Base-by-base conservation (phyloP, 1,284 basidiomycete genomes). In the Melampsora allii-populina region DNA sequence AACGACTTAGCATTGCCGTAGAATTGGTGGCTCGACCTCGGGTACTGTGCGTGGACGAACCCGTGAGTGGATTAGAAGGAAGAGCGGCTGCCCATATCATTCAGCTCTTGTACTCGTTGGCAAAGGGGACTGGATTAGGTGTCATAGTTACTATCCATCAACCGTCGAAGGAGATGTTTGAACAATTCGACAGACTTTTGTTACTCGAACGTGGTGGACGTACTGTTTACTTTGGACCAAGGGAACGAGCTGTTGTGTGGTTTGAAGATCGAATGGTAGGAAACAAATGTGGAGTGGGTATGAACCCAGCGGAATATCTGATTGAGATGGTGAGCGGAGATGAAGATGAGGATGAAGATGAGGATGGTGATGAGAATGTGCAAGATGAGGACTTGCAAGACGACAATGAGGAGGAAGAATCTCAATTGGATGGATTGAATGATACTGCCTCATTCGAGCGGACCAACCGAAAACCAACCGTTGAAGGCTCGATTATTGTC, bases 11-110 rank as follows among this genome's bases (percentile, higher is more conserved):
- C 33, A 74, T 74, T n/a, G 71, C 71, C 5, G 59, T 74, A 6
- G 71, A 74, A 39, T 69, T 80, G 1, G 78, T 80, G 2, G 72
- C 79, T 0, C 67, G 77, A 1, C 79, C 79, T 17, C 27, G 46
- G 19, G 67, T 80, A 5, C 63, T 80, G n/a, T 79, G 79, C 53
- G 69, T 80, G n/a, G 79, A 80, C 64, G 79, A 80, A 56, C 79
- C 79, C 2, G 79, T 78, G 14, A 73, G 63, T n/a, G 79, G 79
- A 9, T 65, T 80, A 10, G 79, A 80, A 46, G 76, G 67, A 5
- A 64, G 73, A 45, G 77, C 79, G 1, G 71, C 71, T 29, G 48
- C 67, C 58, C 66, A 78, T 77, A 79, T 80, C 14, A 76, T 80
- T 19, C 24, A 53, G 0, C 73, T 76, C 4, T 77, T 80, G 24